Conservation (phyloP, 2,329 filamentous ascomycete species). For the Pseudogymnoascus sp. region DNA sequence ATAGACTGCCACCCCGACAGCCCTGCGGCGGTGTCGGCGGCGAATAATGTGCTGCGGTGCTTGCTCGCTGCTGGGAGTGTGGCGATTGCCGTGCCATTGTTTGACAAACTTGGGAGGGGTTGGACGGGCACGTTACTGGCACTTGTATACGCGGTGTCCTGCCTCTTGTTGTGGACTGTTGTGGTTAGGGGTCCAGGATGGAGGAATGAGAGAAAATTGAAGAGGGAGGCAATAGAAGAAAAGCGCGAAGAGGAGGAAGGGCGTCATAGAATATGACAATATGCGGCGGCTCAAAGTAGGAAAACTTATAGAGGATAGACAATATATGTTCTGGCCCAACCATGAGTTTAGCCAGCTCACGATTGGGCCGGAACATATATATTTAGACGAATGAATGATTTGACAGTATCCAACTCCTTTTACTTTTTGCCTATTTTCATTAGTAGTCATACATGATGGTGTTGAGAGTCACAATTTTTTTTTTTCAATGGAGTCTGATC, state of each 20-base stretch:
- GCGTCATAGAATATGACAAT: neutral
- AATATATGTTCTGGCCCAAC: no score
- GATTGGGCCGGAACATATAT: neutral
- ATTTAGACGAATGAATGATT: neutral
- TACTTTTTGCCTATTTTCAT: neutral
- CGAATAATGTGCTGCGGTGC: conserved; percentile 15
- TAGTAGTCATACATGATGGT: neutral
- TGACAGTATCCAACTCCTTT: neutral
- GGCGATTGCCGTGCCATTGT: conserved; percentile 10
- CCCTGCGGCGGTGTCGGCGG: conserved; percentile 11
- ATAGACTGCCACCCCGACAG: conserved; percentile 15
- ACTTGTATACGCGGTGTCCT: conserved; percentile 35
- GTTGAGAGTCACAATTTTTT: neutral
- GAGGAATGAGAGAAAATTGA: conserved; percentile 32
- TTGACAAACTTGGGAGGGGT: conserved; percentile 28
- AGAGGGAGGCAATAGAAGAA: conserved; percentile 23
- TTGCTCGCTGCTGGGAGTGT: conserved; percentile 11
- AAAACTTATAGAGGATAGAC: neutral
- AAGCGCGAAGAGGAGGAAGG: conserved; percentile 1
- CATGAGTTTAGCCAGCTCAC: no score
- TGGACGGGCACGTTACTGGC: conserved; percentile 52
- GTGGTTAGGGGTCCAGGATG: conserved; percentile 38
- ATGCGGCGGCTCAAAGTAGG: neutral
- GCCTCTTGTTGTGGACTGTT: conserved; percentile 40
- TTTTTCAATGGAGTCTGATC: neutral